Evolutionary conservation across 805 yeast genomes (phyloP).

Genomic region (Saturnispora galanensis): DNA sequence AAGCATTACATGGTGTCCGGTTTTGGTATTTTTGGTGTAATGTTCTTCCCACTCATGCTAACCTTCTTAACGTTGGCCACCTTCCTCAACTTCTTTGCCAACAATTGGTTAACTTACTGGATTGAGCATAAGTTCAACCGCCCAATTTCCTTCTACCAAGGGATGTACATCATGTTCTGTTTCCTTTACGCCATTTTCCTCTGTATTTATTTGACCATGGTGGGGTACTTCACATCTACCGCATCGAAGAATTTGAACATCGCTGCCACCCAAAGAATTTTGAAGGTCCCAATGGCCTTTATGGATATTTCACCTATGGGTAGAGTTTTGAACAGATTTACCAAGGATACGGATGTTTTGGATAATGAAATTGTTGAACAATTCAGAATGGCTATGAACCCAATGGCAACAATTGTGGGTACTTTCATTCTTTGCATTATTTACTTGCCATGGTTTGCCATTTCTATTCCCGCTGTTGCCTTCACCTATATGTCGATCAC

Average conservation of each 20-base stretch:
- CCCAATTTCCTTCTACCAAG: slow-evolving; percentile 55
- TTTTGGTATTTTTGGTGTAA: slow-evolving; percentile 35
- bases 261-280: slow-evolving; percentile 34
- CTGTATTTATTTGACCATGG: slow-evolving; percentile 32
- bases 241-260: slow-evolving; percentile 55
- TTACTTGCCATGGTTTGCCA: slow-evolving; percentile 68
- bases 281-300: slow-evolving; percentile 75
- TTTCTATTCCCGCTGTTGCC: slow-evolving; percentile 49
- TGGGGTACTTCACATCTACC: slow-evolving; percentile 41
- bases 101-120: slow-evolving; percentile 85
- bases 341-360: slow-evolving; percentile 77
- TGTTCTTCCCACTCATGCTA: slow-evolving; percentile 24
- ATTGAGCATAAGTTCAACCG: slow-evolving; percentile 42
- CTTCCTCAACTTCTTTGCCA: slow-evolving; percentile 49
- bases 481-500: slow-evolving; percentile 38
- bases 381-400: slow-evolving; percentile 48
- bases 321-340: slow-evolving; percentile 72
- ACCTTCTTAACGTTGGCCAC: slow-evolving; percentile 27
- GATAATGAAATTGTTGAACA: slow-evolving; percentile 74
- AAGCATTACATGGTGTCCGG: slow-evolving; percentile 43
- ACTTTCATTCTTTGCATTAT: slow-evolving; percentile 55
- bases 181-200: slow-evolving; percentile 38
- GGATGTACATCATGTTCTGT: slow-evolving; percentile 56
- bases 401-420: slow-evolving; percentile 47
- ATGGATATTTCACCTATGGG: slow-evolving; percentile 87